These are phyloP conservation scores for Omphalea diandra DNA, from an alignment of 441 rosid species.

Conservation along the genomic window DNA sequence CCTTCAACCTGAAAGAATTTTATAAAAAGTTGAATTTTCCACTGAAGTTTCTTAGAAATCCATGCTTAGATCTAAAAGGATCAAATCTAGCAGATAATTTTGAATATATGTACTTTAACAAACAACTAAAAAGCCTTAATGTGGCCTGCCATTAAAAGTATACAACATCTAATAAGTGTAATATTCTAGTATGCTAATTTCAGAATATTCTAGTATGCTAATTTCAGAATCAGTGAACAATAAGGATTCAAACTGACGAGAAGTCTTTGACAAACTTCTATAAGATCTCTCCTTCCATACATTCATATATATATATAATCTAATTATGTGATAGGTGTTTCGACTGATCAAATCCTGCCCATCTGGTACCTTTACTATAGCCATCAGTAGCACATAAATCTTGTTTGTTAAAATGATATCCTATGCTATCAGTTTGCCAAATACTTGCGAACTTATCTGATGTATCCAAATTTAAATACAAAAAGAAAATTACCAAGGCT, in stretches of 20 bases:
- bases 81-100: background rate
- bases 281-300: background rate
- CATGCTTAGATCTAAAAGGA: background rate
- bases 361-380: no score
- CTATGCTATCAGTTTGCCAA: background rate
- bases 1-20: slow-evolving; percentile 9
- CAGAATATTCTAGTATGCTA: background rate
- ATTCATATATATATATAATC: no score
- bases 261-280: background rate
- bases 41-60: background rate
- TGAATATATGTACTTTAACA: background rate
- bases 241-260: background rate
- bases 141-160: no score
- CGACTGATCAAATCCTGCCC: no score
- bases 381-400: no score
- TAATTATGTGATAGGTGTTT: no score
- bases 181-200: background rate
- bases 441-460: no score
- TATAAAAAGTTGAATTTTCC: background rate
- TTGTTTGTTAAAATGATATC: no score
- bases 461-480: background rate
- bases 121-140: background rate
- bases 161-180: background rate
- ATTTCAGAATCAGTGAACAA: background rate
- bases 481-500: background rate